Evolutionary conservation across 192 early-diverging fungal species (phyloP), one percentile per base, ranked within the genome.

Genomic region (Coemansia sp.): DNA sequence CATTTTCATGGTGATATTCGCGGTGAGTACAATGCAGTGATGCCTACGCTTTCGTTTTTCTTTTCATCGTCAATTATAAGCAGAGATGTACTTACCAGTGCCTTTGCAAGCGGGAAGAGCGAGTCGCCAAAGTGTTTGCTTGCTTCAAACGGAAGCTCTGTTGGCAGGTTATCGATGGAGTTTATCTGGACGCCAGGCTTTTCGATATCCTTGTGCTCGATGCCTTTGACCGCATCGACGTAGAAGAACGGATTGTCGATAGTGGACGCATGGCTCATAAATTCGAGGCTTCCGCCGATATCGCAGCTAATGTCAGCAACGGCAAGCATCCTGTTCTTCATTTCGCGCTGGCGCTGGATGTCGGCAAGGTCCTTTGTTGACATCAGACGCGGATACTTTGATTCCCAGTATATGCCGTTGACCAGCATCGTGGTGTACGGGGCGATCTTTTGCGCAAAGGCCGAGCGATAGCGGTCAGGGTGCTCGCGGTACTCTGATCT

Each of bases 381-480:
- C 67, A 99, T 70, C 50, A 99, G 75, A 11, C 95, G 89, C 34
- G 97, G 97, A 73, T 84, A 96, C 53, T 85, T 78, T 15, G 76
- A 59, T 69, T 93, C 90, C 97, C 97, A 99, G 82, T 94, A 99
- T 36, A 94, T 92, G 33, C 95, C 97, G 60, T 96, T 97, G 54
- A 95, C 81, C 22, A 97, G 79, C 73, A 94, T 87, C 13, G 89
- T 87, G 14, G 93, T 88, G 67, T 95, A 94, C 2, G 97, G 97
- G 5, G 95, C 95, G 73, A 98, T 88, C 74, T 92, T 91, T 5
- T 89, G 82, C 50, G 92, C 90, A 81, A 95, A 97, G 33, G 84
- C 73, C 17, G 90, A 92, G 60, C 82, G 73, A 69, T 93, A 97
- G 55, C 83, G 67, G 17, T 92, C 85, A 9, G 97, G 97, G 60